Percentiles rank a stretch among this genome's conserved stretches.
These are phyloP conservation scores for Calophaca sinica DNA, from an alignment of 306 rosid species.

Conservation along the genomic window DNA sequence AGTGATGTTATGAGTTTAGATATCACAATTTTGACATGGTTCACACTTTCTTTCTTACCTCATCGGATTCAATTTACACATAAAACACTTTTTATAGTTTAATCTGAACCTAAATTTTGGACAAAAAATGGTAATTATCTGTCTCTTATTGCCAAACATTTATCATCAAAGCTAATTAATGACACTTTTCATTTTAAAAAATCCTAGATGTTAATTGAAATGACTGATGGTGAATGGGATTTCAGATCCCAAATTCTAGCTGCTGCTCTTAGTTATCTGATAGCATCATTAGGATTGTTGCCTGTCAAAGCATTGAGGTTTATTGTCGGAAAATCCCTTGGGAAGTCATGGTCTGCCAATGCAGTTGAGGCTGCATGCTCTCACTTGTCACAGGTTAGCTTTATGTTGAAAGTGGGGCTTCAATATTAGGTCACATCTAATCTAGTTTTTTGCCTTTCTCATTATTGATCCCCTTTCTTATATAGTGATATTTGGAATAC, in stretches of 20 bases:
- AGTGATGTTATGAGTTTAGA: slow-evolving; percentile 20
- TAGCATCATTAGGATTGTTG: slow-evolving; percentile 68
- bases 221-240: slow-evolving; percentile 39
- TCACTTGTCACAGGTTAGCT: slow-evolving; percentile 78
- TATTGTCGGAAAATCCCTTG: slow-evolving; percentile 63
- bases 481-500: background rate
- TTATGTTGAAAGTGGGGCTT: slow-evolving; percentile 28
- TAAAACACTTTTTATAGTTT: slow-evolving; percentile 16
- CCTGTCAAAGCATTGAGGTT: slow-evolving; percentile 64
- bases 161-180: slow-evolving; percentile 12
- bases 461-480: slow-evolving; percentile 28
- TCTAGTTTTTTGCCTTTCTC: background rate
- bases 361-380: slow-evolving; percentile 86
- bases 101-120: slow-evolving; percentile 29
- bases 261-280: slow-evolving; percentile 58
- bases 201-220: slow-evolving; percentile 27
- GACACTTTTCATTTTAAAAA: slow-evolving; percentile 4
- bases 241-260: slow-evolving; percentile 69
- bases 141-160: slow-evolving; percentile 34
- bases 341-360: slow-evolving; percentile 78
- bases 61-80: background rate
- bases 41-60: slow-evolving; percentile 17
- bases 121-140: slow-evolving; percentile 14
- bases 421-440: slow-evolving; percentile 17
- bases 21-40: slow-evolving; percentile 38